phyloP scores from a whole-genome alignment of 169 alveolate genomes.

The Besnoitia besnoiti region DNA sequence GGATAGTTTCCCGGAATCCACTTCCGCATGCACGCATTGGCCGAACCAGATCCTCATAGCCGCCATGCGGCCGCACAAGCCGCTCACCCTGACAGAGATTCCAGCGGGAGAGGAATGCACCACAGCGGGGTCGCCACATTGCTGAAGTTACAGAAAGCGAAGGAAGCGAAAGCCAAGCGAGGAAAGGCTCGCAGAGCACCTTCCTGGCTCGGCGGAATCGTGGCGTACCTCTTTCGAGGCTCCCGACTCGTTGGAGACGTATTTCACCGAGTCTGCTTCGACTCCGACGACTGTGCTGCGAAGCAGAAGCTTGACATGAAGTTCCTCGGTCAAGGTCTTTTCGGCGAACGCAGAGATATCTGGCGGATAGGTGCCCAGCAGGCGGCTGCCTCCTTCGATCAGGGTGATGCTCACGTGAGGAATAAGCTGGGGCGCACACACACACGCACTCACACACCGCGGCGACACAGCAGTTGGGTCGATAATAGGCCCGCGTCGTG shows the following conservation, averaged over 20 bases:
- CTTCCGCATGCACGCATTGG: too few relatives aligned
- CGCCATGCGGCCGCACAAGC: too few relatives aligned
- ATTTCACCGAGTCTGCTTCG: constrained; percentile 27
- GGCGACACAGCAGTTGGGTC: neutral
- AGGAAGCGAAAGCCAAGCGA: neutral
- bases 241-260: neutral
- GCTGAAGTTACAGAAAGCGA: neutral
- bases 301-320: constrained; percentile 67
- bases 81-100: too few relatives aligned
- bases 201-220: too few relatives aligned
- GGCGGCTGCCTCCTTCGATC: constrained; percentile 68
- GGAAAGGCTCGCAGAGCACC: neutral
- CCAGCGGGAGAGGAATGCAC: too few relatives aligned
- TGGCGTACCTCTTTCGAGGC: neutral
- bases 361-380: constrained; percentile 67
- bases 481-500: too few relatives aligned
- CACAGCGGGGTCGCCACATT: too few relatives aligned
- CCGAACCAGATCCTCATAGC: too few relatives aligned
- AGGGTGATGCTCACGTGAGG: constrained; percentile 53
- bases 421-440: neutral
- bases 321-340: constrained; percentile 42
- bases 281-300: constrained; percentile 64
- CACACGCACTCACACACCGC: neutral
- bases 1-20: too few relatives aligned
- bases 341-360: constrained; percentile 63